Conservation (phyloP, 768 basidiomycete species). For the Amanita polypyramis region DNA sequence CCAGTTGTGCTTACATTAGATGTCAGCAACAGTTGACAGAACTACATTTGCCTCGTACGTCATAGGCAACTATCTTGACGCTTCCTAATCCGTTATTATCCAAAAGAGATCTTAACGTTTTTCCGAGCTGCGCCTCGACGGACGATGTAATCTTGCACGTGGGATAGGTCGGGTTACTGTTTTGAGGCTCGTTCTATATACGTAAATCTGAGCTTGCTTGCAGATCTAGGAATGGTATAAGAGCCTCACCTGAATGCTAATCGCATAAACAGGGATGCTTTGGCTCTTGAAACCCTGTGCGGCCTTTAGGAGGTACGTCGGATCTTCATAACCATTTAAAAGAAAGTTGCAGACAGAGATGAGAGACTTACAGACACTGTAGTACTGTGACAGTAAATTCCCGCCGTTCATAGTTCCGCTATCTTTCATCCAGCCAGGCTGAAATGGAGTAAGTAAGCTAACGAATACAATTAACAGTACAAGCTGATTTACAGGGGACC, state of each 20-base stretch:
- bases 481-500: constrained; percentile 53
- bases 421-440: constrained; percentile 79
- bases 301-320: constrained; percentile 61
- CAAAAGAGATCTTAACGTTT: constrained; percentile 43
- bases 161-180: constrained; percentile 60
- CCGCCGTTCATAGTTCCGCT: constrained; percentile 61
- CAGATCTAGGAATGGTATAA: not conserved
- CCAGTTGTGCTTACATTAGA: constrained; percentile 52
- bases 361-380: constrained; percentile 32
- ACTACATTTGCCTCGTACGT: not conserved
- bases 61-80: constrained; percentile 49
- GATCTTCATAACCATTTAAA: constrained; percentile 30
- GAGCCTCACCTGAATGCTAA: constrained; percentile 35
- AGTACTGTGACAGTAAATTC: constrained; percentile 37
- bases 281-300: constrained; percentile 58
- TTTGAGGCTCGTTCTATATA: constrained; percentile 36
- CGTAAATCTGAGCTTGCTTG: not conserved
- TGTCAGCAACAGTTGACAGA: not conserved
- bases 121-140: constrained; percentile 50
- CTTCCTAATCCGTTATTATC: constrained; percentile 48
- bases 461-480: not conserved
- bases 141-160: constrained; percentile 44
- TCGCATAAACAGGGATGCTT: constrained; percentile 53
- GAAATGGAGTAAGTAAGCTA: constrained; percentile 5
- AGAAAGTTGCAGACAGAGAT: constrained; percentile 1